phyloP scores from a whole-genome alignment of 441 rosid genomes.

The Gossypium trilobum region DNA sequence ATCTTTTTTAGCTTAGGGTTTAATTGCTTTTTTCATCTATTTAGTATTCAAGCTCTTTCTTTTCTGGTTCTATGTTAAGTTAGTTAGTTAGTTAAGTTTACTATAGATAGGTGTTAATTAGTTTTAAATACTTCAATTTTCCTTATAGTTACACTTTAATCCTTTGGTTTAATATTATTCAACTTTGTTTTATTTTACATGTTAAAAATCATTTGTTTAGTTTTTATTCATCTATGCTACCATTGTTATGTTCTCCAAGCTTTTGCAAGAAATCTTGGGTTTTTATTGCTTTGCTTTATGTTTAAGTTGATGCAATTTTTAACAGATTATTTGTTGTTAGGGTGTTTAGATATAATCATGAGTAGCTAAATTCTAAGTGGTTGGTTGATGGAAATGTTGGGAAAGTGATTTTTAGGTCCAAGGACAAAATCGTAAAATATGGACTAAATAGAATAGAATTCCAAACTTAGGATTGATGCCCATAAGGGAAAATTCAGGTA shows the following conservation, averaged over 20 bases:
- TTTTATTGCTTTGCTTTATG: too few species aligned
- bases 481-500: not conserved
- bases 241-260: not conserved
- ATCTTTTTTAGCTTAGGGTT: not conserved
- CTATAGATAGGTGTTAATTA: not conserved
- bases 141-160: not conserved
- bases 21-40: not conserved
- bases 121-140: not conserved
- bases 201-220: not conserved
- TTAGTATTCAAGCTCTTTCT: not conserved
- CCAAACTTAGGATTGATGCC: not conserved
- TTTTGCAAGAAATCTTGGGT: not conserved
- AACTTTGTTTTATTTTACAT: too few species aligned
- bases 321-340: not conserved
- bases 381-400: not conserved
- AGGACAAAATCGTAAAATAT: not conserved
- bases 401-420: not conserved
- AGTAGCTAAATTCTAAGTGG: not conserved
- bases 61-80: not conserved
- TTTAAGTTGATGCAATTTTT: not conserved
- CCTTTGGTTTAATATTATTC: too few species aligned
- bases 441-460: too few species aligned
- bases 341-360: not conserved
- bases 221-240: not conserved
- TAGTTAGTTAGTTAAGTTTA: not conserved